Conservation (phyloP, 2,329 filamentous ascomycete species). For the Colletotrichum endophyticum region DNA sequence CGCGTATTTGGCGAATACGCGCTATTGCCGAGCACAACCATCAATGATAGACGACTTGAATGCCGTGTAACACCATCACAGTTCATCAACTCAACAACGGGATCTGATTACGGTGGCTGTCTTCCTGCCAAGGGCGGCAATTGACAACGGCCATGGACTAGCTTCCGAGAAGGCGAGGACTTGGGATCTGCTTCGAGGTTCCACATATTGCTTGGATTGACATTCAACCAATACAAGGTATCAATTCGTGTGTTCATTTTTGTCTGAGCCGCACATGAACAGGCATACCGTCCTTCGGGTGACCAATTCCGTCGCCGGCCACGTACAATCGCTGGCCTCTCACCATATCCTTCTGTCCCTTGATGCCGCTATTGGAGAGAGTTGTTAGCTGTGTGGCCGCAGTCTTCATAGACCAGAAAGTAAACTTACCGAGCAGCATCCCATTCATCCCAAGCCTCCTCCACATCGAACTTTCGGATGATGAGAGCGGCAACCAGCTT, state of each 20-base stretch:
- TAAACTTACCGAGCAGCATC: constrained; percentile 36
- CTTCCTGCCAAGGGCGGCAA: neutral
- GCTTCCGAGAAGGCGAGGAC: neutral
- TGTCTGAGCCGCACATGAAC: constrained; percentile 32
- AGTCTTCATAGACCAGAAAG: neutral
- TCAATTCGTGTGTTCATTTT: neutral
- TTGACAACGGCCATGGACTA: neutral
- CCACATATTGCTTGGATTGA: neutral
- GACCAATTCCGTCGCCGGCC: constrained; percentile 30
- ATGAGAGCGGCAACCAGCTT: constrained; percentile 33
- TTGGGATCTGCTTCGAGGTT: neutral
- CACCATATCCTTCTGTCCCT: constrained; percentile 29
- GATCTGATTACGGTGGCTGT: neutral
- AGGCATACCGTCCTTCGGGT: constrained; percentile 42
- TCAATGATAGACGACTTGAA: neutral
- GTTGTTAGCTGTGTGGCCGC: neutral
- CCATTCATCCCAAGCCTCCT: constrained; percentile 39
- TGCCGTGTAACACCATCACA: neutral
- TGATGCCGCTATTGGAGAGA: neutral
- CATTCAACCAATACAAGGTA: neutral
- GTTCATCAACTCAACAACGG: neutral
- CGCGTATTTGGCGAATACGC: neutral
- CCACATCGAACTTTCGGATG: constrained; percentile 3
- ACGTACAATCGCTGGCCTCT: constrained; percentile 34
- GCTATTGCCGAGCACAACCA: neutral